Evolutionary conservation across 2,329 filamentous ascomycete genomes (phyloP).

Genomic region (Talaromyces sp.): DNA sequence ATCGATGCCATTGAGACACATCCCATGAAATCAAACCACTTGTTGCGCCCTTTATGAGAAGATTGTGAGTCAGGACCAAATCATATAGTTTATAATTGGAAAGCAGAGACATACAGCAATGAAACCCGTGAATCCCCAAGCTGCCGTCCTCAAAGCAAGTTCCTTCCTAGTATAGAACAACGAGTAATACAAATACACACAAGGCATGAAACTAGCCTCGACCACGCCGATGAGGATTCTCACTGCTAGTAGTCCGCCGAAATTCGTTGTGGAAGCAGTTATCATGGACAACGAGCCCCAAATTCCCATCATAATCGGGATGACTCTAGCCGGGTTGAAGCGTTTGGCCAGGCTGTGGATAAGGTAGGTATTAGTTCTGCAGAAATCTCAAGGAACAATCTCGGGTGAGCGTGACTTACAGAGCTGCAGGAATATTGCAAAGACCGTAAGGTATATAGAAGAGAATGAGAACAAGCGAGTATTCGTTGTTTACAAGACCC

Average conservation of each 20-base stretch:
- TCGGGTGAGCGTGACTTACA: background rate
- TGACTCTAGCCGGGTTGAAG: slow-evolving; percentile 8
- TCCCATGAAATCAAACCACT: slow-evolving; percentile 34
- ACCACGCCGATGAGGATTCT: slow-evolving; percentile 20
- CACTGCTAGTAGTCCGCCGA: slow-evolving; percentile 12
- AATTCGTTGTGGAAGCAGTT: slow-evolving; percentile 11
- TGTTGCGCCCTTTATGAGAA: slow-evolving; percentile 22
- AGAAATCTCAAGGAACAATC: background rate
- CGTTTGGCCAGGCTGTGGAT: slow-evolving; percentile 32
- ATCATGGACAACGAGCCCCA: slow-evolving; percentile 24
- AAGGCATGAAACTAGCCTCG: slow-evolving; percentile 19
- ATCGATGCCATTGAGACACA: slow-evolving; percentile 12
- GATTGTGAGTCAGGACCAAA: background rate
- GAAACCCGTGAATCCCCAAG: slow-evolving; percentile 44
- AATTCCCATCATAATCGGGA: slow-evolving; percentile 14
- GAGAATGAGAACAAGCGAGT: slow-evolving; percentile 34
- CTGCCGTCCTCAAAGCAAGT: slow-evolving; percentile 42
- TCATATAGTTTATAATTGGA: background rate
- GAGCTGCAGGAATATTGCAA: slow-evolving; percentile 19
- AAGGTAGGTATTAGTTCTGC: slow-evolving; percentile 22
- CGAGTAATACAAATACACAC: slow-evolving; percentile 51
- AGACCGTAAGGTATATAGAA: slow-evolving; percentile 51
- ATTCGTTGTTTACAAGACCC: slow-evolving; percentile 29
- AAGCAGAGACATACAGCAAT: slow-evolving; percentile 4
- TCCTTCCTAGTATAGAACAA: slow-evolving; percentile 42